A percentile compares a stretch with the other conserved stretches of the same genome.
Conservation (phyloP, 345 rosid genomes). For the Ceriops zippeliana region DNA sequence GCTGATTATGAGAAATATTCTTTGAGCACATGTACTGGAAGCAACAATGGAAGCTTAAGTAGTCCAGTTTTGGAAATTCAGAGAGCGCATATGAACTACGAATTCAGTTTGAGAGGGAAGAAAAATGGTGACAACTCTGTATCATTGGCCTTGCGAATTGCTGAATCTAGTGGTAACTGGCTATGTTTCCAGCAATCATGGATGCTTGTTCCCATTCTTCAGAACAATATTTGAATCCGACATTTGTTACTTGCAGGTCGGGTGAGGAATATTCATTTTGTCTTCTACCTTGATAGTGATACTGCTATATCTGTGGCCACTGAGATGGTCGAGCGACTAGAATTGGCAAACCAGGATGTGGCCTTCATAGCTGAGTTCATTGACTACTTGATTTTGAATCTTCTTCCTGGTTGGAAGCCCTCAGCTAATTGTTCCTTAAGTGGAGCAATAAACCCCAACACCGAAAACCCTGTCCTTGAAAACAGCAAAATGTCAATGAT, state of each 20-base stretch:
- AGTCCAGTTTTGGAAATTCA: slow-evolving; percentile 47
- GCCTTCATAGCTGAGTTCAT: slow-evolving; percentile 68
- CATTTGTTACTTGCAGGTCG: slow-evolving; percentile 42
- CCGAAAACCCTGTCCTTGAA: slow-evolving; percentile 1
- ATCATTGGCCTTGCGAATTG: slow-evolving; percentile 54
- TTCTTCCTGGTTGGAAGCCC: slow-evolving; percentile 31
- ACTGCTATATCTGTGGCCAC: slow-evolving; percentile 63
- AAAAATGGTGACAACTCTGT: slow-evolving; percentile 41
- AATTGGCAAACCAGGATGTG: slow-evolving; percentile 57
- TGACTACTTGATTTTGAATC: slow-evolving; percentile 53
- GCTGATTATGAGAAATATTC: slow-evolving; percentile 37
- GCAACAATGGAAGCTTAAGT: slow-evolving; percentile 32
- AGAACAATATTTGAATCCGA: neutral
- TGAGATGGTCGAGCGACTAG: slow-evolving; percentile 88
- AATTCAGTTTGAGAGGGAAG: slow-evolving; percentile 54
- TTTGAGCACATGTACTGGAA: slow-evolving; percentile 40
- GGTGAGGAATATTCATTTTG: slow-evolving; percentile 62
- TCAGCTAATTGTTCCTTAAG: slow-evolving; percentile 8
- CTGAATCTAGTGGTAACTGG: slow-evolving; percentile 49
- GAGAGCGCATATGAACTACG: slow-evolving; percentile 42
- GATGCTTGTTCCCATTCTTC: neutral
- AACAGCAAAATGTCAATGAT: slow-evolving; percentile 4
- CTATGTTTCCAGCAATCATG: neutral
- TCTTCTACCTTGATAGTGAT: slow-evolving; percentile 64
- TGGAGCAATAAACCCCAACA: slow-evolving; percentile 4